These are phyloP conservation scores for Torulaspora franciscae DNA, from an alignment of 805 yeast genomes.

Conservation along the genomic window DNA sequence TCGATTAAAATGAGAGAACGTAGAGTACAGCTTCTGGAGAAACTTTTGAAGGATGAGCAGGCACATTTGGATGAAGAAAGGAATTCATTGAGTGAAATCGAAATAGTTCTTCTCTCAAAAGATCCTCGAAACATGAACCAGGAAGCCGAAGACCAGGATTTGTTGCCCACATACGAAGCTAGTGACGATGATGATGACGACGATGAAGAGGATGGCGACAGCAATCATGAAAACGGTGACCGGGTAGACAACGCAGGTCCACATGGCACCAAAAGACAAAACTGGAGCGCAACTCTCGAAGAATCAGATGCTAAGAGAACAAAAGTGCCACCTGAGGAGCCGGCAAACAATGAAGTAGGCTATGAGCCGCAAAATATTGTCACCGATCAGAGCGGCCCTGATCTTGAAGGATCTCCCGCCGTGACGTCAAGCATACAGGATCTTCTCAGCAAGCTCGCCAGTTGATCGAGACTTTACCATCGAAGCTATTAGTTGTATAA, in stretches of 20 bases:
- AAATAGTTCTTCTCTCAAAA: conserved; percentile 24
- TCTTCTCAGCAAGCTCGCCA: conserved; percentile 34
- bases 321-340: conserved; percentile 10
- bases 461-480: conserved; percentile 12
- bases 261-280: conserved; percentile 6
- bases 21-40: conserved; percentile 25
- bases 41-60: conserved; percentile 25
- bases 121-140: conserved; percentile 18
- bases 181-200: conserved; percentile 22
- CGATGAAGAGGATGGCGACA: conserved; percentile 20
- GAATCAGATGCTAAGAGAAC: conserved; percentile 7
- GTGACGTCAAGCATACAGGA: conserved; percentile 36
- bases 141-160: conserved; percentile 13
- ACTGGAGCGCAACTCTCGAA: conserved; percentile 5
- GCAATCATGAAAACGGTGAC: conserved; percentile 17
- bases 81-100: conserved; percentile 26
- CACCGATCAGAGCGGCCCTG: conserved; percentile 5
- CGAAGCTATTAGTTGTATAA: not conserved
- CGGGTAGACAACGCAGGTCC: conserved; percentile 2
- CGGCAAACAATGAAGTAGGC: conserved; percentile 6
- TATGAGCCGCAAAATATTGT: conserved; percentile 17
- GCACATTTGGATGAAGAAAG: conserved; percentile 30
- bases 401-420: conserved; percentile 14
- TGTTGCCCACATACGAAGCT: conserved; percentile 32
- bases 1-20: conserved; percentile 29